phyloP scores from a whole-genome alignment of 495 filamentous ascomycete genomes.

The Trichoderma parareesei region DNA sequence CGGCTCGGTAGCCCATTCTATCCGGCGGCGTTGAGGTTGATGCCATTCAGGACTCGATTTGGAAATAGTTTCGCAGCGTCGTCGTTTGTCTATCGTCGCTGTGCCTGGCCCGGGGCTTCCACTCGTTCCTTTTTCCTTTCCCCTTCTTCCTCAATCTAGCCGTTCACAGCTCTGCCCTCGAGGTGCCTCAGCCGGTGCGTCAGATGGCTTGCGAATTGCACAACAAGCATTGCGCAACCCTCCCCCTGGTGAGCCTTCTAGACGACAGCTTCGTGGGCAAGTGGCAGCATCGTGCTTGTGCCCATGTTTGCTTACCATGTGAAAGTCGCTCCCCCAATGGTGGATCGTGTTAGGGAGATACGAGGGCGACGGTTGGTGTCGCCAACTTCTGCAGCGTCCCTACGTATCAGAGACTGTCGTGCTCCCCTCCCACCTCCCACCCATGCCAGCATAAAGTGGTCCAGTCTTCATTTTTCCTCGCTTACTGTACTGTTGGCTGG shows the following conservation, averaged over 20 bases:
- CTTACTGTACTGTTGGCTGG: slow-evolving; percentile 6
- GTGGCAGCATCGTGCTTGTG: not conserved
- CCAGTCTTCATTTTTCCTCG: slow-evolving; percentile 5
- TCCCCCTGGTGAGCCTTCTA: not conserved
- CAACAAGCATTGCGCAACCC: not conserved
- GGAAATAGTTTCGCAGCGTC: not conserved
- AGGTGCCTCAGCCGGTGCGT: not conserved
- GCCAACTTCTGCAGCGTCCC: not conserved
- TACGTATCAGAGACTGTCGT: slow-evolving; percentile 4
- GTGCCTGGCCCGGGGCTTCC: not conserved
- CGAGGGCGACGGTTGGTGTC: not conserved
- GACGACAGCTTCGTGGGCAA: not conserved
- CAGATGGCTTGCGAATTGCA: not conserved
- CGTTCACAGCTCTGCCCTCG: not conserved
- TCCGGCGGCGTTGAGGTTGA: not conserved
- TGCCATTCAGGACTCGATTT: not conserved
- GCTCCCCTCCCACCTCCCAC: not conserved
- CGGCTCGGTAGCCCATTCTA: slow-evolving; percentile 6
- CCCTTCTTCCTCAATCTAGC: not conserved
- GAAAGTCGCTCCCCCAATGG: not conserved
- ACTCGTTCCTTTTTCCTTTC: not conserved
- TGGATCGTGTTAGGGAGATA: not conserved
- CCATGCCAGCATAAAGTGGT: not conserved
- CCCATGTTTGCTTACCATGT: slow-evolving; percentile 1
- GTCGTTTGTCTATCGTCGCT: not conserved